Conservation (phyloP, 306 rosid genomes). For the Elaeagnus macrophylla region DNA sequence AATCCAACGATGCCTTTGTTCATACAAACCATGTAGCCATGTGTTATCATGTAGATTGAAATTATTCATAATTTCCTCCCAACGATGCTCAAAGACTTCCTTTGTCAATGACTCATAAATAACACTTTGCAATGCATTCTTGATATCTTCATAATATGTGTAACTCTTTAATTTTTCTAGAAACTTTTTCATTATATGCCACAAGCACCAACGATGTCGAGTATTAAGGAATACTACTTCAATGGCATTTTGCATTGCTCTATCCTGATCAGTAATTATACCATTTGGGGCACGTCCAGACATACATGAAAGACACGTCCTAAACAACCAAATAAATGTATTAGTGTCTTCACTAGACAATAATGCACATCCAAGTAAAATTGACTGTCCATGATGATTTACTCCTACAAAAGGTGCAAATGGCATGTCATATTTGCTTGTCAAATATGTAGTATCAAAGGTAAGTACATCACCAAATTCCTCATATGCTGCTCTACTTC, state of each 20-base stretch:
- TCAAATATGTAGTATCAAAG: not conserved
- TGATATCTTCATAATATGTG: conserved; percentile 5
- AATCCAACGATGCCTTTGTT: no score
- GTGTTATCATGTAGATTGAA: no score
- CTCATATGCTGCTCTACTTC: not conserved
- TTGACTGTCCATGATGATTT: not conserved
- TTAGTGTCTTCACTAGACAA: not conserved
- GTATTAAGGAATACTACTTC: not conserved
- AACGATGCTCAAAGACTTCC: no score
- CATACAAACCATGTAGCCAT: no score
- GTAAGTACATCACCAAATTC: not conserved
- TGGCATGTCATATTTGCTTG: not conserved
- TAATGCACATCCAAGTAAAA: not conserved
- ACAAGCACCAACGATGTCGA: conserved; percentile 5
- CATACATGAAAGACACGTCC: not conserved
- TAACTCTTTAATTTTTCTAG: conserved; percentile 1
- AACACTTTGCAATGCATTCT: not conserved
- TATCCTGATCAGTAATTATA: not conserved
- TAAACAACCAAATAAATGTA: not conserved
- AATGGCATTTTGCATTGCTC: not conserved
- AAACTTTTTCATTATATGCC: conserved; percentile 11
- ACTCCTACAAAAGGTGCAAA: not conserved
- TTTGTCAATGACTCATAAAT: no score
- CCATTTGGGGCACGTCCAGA: not conserved
- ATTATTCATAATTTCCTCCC: no score